Evolutionary conservation across 768 basidiomycete genomes (phyloP).

Genomic region (Phylloporus scabripes): DNA sequence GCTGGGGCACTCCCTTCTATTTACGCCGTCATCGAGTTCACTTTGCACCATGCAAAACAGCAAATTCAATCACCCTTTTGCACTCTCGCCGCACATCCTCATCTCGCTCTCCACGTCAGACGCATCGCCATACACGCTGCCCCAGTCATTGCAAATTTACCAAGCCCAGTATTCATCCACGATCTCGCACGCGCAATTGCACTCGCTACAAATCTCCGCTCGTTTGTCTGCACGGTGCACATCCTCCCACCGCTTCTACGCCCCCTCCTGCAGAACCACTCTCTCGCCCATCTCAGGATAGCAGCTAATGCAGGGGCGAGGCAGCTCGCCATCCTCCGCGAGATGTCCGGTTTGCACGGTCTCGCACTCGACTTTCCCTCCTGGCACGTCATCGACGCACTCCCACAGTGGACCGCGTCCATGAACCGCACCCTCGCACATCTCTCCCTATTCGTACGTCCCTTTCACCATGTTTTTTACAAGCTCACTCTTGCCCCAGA

Average conservation of each 20-base stretch:
- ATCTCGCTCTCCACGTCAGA: slow-evolving; percentile 54
- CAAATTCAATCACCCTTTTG: slow-evolving; percentile 54
- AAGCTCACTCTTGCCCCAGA: slow-evolving; percentile 33
- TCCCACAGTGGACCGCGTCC: slow-evolving; percentile 52
- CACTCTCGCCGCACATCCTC: slow-evolving; percentile 45
- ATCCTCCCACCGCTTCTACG: slow-evolving; percentile 48
- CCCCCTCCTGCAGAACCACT: slow-evolving; percentile 38
- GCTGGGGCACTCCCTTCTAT: slow-evolving; percentile 58
- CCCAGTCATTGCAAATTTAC: slow-evolving; percentile 28
- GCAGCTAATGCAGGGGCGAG: slow-evolving; percentile 47
- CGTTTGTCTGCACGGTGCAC: slow-evolving; percentile 49
- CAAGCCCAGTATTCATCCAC: slow-evolving; percentile 44
- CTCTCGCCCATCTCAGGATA: slow-evolving; percentile 46
- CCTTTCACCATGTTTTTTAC: not conserved
- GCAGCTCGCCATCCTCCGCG: slow-evolving; percentile 42
- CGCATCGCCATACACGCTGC: slow-evolving; percentile 51
- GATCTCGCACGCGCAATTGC: slow-evolving; percentile 47
- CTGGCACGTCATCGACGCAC: slow-evolving; percentile 52
- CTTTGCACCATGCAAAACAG: slow-evolving; percentile 53
- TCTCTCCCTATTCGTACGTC: slow-evolving; percentile 57
- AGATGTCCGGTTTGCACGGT: slow-evolving; percentile 36
- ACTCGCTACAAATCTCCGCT: slow-evolving; percentile 46
- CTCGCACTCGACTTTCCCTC: slow-evolving; percentile 56
- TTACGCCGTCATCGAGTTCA: slow-evolving; percentile 55
- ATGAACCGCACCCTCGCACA: slow-evolving; percentile 43